A percentile compares a stretch with the other conserved stretches of the same genome.
phyloP scores from a whole-genome alignment of 1,139 yeast species.

The Entelexis sorbosivorans region DNA sequence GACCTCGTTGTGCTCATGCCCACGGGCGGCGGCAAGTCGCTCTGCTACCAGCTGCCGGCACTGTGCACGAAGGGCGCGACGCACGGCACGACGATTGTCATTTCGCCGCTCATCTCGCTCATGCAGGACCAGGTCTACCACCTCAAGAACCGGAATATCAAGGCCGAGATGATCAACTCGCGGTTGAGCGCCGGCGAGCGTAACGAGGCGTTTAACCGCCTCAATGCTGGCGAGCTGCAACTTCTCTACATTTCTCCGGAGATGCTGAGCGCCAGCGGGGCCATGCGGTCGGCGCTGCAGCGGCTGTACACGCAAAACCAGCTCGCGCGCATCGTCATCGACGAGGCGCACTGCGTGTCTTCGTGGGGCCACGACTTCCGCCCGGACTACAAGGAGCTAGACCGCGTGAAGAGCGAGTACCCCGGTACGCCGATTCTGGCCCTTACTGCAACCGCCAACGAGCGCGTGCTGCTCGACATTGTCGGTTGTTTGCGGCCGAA shows the following conservation, averaged over 20 bases:
- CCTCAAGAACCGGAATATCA: slow-evolving; percentile 50
- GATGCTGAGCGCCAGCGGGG: slow-evolving; percentile 70
- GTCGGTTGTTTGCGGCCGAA: slow-evolving; percentile 30
- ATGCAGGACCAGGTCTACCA: slow-evolving; percentile 96
- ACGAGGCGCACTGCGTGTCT: slow-evolving; percentile 97
- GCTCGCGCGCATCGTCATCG: slow-evolving; percentile 82
- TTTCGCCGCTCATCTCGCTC: slow-evolving; percentile 86
- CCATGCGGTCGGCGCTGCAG: slow-evolving; percentile 55
- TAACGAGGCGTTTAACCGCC: slow-evolving; percentile 48
- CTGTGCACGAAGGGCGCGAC: slow-evolving; percentile 63
- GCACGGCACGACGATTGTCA: slow-evolving; percentile 76
- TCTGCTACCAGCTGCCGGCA: slow-evolving; percentile 94
- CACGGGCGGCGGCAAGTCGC: slow-evolving; percentile 96
- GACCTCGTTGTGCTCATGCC: slow-evolving; percentile 97
- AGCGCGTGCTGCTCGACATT: slow-evolving; percentile 72
- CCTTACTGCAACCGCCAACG: slow-evolving; percentile 93
- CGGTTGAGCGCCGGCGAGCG: slow-evolving; percentile 49
- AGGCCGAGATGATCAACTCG: slow-evolving; percentile 84
- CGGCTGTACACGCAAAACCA: slow-evolving; percentile 43
- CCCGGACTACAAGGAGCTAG: slow-evolving; percentile 83
- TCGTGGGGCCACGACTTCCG: slow-evolving; percentile 99
- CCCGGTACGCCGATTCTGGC: slow-evolving; percentile 91
- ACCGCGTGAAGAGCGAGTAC: slow-evolving; percentile 57
- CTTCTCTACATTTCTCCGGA: slow-evolving; percentile 89
- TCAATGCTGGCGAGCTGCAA: slow-evolving; percentile 54